Evolutionary conservation across 202 grass and related monocot species (phyloP).

Genomic region (Carex sylvatica): DNA sequence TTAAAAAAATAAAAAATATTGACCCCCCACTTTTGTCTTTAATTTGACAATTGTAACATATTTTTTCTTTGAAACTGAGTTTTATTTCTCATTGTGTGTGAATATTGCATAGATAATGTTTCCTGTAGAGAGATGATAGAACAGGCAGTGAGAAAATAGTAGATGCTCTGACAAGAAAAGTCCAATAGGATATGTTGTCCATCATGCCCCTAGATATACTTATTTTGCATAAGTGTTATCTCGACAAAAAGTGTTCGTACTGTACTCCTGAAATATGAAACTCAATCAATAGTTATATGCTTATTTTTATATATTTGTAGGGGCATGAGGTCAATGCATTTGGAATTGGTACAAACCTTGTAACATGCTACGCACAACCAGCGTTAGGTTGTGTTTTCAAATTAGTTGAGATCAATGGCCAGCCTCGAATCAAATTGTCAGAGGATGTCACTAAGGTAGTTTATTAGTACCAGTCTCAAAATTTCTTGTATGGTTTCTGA

Average conservation of each 20-base stretch:
- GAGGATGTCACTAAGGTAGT: slow-evolving; percentile 53
- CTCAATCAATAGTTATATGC: neutral
- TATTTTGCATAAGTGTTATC: neutral
- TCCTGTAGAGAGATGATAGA: neutral
- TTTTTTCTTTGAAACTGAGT: slow-evolving; percentile 1
- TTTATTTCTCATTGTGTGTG: neutral
- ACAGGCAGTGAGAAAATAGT: neutral
- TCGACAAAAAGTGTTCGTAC: neutral
- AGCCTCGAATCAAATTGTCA: slow-evolving; percentile 54
- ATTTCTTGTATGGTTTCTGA: neutral
- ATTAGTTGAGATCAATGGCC: slow-evolving; percentile 55
- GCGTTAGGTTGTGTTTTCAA: slow-evolving; percentile 61
- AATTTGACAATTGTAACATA: neutral
- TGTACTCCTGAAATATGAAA: neutral
- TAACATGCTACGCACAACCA: slow-evolving; percentile 52
- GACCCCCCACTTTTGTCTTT: neutral
- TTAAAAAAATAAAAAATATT: neutral
- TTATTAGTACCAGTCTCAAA: neutral
- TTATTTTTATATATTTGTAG: slow-evolving; percentile 17
- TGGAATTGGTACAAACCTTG: slow-evolving; percentile 50
- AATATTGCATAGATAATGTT: neutral
- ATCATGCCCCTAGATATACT: neutral
- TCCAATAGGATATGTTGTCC: neutral
- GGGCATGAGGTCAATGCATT: slow-evolving; percentile 53
- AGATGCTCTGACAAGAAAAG: neutral